Evolutionary conservation across 1,139 yeast species (phyloP), one percentile per base, ranked within the genome.

Genomic region (Pichia inconspicua): DNA sequence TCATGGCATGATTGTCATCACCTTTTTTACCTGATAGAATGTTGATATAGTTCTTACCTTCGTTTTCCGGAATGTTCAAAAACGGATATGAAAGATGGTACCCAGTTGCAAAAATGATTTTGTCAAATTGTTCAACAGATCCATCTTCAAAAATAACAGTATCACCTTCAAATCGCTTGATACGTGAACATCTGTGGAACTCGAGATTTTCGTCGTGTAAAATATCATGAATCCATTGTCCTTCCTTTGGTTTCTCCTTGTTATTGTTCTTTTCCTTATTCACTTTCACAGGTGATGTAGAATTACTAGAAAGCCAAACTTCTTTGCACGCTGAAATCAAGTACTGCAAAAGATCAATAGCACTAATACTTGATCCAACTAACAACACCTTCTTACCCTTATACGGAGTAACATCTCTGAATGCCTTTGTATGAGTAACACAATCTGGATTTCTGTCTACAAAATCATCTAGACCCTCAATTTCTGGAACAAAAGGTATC

Each of bases 271-370:
- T 36, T 6, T 30, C 14, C 22, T 34, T 17, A 14, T 11, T 3
- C 10, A 15, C 10, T 34, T 32, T 32, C n/a, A 32, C 14, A 32
- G 17, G n/a, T 32, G n/a, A 11, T 3, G n/a, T 9, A 4, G 15
- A 15, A 22, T 38, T 25, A 38, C 40, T 5, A 12, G 40, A 22
- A 7, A 38, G 12, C 40, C 40, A 38, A 19, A 38, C 40, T 9
- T 38, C 40, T 10, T 19, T 22, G 17, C 28, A 22, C 8, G 25
- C 27, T 22, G 78, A 76, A n/a, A 66, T 62, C 11, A 75, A 59
- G 51, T 78, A 76, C 55, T 78, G 82, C 15, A 75, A 61, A 10
- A 77, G 58, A 57, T 78, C 80, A 32, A 74, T 66, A 2, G 81
- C 74, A 57, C 77, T 71, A 40, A 77, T 64, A 45, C 77, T 69